Base-by-base conservation (phyloP, 305 asterid species). In the Rubia peregrina region DNA sequence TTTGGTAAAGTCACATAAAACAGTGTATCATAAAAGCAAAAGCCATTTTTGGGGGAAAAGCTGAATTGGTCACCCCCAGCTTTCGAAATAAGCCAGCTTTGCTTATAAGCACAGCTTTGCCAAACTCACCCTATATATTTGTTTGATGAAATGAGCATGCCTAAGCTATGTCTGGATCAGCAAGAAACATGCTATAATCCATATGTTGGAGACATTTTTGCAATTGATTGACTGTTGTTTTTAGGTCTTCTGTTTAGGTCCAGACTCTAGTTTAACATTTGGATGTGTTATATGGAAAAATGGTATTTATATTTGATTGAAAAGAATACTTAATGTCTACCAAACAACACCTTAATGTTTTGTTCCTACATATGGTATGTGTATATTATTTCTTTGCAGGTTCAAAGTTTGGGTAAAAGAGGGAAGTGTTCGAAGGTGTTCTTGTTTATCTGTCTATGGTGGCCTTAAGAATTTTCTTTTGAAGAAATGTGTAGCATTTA, bases 141-240 rank as follows among this genome's bases (percentile, higher is more conserved):
- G 33, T 48, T 14, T 21, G 42, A 67, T 22, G 6, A 30, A 67
- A 67, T 22, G 43, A 67, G 71, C 60, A 22, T 12, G 71, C n/a
- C 14, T 48, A 30, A 2, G 3, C 24, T 67, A 44, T 24, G 3
- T 49, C 3, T 46, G 12, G 6, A 64, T 40, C 68, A 30, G 60
- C 24, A 26, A 67, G 59, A 44, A 24, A 67, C 42, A 42, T 65
- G 44, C 11, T 61, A 40, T 12, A 61, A 42, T 61, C 43, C 42
- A 7, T 33, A 0, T 30, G 5, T 41, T 4, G 33, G 3, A 30
- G 33, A 30, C 1, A 30, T n/a, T 30, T 30, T 30, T 1, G 33
- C 33, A 30, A 30, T 30, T 30, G 33, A 30, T 30, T 30, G 33
- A 30, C 33, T 30, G 2, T 30, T 30, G 33, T n/a, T 30, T 1